phyloP scores from a whole-genome alignment of 2,329 filamentous ascomycete genomes.

The Aureobasidium musti region DNA sequence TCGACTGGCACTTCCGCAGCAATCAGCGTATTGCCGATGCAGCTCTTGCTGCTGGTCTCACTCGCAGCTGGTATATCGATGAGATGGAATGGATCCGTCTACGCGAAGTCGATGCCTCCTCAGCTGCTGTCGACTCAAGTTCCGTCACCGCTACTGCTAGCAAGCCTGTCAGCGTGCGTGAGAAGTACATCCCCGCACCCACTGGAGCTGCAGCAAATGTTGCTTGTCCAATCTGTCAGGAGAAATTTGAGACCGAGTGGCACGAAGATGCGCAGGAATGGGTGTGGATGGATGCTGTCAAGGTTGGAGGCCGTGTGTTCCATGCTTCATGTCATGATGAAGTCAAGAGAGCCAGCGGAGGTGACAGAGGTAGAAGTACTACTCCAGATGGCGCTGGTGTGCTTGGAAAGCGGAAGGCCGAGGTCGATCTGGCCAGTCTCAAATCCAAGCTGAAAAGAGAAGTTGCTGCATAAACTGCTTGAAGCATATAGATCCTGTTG shows the following conservation, averaged over 20 bases:
- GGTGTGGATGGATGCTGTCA: conserved; percentile 89
- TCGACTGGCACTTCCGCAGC: conserved; percentile 98
- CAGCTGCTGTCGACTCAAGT: conserved; percentile 45
- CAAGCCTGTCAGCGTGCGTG: conserved; percentile 58
- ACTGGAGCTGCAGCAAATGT: conserved; percentile 66
- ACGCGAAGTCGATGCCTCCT: conserved; percentile 70
- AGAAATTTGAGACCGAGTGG: conserved; percentile 91
- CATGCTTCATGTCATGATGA: conserved; percentile 85
- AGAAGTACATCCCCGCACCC: conserved; percentile 79
- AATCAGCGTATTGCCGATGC: conserved; percentile 86
- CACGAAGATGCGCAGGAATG: conserved; percentile 92
- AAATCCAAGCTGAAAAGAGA: conserved; percentile 27
- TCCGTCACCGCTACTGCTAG: background rate
- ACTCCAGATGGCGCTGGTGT: conserved; percentile 39
- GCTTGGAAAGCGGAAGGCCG: conserved; percentile 42
- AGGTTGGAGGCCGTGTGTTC: conserved; percentile 76
- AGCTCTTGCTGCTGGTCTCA: conserved; percentile 74
- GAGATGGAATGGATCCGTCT: conserved; percentile 91
- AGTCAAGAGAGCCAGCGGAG: conserved; percentile 43
- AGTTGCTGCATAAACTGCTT: conserved; percentile 11
- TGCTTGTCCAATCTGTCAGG: conserved; percentile 90
- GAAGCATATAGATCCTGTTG: background rate
- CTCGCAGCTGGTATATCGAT: conserved; percentile 93
- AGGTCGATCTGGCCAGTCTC: conserved; percentile 30
- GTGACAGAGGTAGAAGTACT: conserved; percentile 38